Conservation (phyloP, 75 land plant genomes). For the Isoetes taiwanensis region DNA sequence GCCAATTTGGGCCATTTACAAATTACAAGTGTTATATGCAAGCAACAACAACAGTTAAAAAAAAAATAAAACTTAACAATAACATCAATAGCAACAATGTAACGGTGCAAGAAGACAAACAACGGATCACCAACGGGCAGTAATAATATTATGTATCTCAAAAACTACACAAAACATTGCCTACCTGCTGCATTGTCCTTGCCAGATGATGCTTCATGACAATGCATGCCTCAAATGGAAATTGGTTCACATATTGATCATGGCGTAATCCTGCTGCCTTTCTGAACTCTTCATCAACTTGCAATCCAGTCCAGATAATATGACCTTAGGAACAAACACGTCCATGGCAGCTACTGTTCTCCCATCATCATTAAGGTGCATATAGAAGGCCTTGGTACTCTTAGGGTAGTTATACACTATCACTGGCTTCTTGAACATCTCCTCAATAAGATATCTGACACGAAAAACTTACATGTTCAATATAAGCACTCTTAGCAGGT, state of each 20-base stretch:
- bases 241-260: constrained; percentile 74
- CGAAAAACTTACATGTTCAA: no score
- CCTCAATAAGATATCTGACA: constrained; percentile 90
- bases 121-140: not conserved
- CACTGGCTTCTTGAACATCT: constrained; percentile 78
- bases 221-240: constrained; percentile 88
- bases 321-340: constrained; percentile 93
- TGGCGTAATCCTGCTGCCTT: constrained; percentile 53
- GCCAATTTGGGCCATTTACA: constrained; percentile 85
- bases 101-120: not conserved
- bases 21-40: constrained; percentile 26
- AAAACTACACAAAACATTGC: not conserved
- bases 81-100: no score
- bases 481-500: no score
- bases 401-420: constrained; percentile 98
- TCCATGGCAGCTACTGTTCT: constrained; percentile 99
- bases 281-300: constrained; percentile 67
- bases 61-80: not conserved
- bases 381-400: constrained; percentile 88
- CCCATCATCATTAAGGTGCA: constrained; percentile 88
- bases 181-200: constrained; percentile 77
- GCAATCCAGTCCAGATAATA: constrained; percentile 81
- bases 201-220: constrained; percentile 98
- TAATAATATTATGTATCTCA: not conserved
- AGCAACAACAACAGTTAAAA: not conserved